Evolutionary conservation across 495 filamentous ascomycete genomes (phyloP), one percentile per base, ranked within the genome.

Genomic region (Penicillium paxilli): DNA sequence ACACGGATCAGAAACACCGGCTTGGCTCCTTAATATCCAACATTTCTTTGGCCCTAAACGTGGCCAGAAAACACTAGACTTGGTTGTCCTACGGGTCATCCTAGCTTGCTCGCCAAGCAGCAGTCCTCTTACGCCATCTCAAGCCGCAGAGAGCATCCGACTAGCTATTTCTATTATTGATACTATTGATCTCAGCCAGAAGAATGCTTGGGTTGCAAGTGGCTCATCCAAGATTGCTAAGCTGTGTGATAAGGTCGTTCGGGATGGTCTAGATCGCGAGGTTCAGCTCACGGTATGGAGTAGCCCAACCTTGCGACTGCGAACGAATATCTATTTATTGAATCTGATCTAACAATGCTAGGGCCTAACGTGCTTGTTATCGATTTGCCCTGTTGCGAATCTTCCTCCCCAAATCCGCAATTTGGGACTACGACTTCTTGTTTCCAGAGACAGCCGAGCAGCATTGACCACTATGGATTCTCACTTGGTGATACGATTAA

Each of bases 11-110:
- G 47, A 56, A 17, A 16, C 37, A 12, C 65, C 65, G 38, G 20
- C 54, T 16, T 74, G 70, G 72, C 63, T 78, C 28, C 59, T 71
- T 9, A 73, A 64, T 41, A 73, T 78, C 42, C 66, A 59, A 11
- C 65, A 81, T 42, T 80, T 81, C 51, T 82, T 83, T 37, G 74
- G 73, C 4, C 57, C 71, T 1, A 80, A 78, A 47, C 67, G 72
- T 9, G 79, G 72, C 1, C 44, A 68, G 9, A 86, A 85, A 51
- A 86, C 79, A 1, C 58, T 85, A 12, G 76, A 84, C 50, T 63
- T 86, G 30, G 72, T 82, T 4, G 74, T 81, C 2, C 60, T 83
- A 44, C 74, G 73, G 19, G 78, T 77, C 9, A 78, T 83, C 19
- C 72, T 75, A 50, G 77, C 77, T 8, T 84, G 79, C 52, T 82